Conservation (phyloP, 495 filamentous ascomycete genomes). For the Cenococcum geophilum region DNA sequence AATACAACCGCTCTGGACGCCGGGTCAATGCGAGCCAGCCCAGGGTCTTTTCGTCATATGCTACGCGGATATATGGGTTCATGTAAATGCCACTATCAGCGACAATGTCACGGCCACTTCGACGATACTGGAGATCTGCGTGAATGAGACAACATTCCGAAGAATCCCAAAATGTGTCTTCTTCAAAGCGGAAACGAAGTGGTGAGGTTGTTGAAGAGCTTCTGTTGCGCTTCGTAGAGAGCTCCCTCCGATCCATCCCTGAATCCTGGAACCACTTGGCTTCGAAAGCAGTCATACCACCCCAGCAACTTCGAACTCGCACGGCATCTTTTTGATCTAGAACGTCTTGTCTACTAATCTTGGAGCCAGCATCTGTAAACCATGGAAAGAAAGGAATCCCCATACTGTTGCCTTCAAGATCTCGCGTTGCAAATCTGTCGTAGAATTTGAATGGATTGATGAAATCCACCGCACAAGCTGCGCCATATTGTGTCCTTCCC, state of each 20-base stretch:
- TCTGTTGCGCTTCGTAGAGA: background rate
- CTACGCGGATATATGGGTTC: slow-evolving; percentile 35
- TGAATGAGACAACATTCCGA: slow-evolving; percentile 63
- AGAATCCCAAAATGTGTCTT: slow-evolving; percentile 63
- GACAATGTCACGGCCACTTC: background rate
- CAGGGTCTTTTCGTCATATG: slow-evolving; percentile 26
- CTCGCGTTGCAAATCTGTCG: slow-evolving; percentile 72
- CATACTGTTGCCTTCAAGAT: slow-evolving; percentile 62
- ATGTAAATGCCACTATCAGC: slow-evolving; percentile 32
- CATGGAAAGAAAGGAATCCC: slow-evolving; percentile 70
- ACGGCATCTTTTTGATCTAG: slow-evolving; percentile 60
- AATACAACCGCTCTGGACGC: slow-evolving; percentile 26
- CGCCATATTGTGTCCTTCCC: slow-evolving; percentile 62
- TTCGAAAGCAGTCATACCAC: slow-evolving; percentile 75
- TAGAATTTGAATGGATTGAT: slow-evolving; percentile 73
- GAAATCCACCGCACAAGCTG: slow-evolving; percentile 76
- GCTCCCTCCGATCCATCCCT: background rate
- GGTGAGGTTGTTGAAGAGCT: slow-evolving; percentile 31
- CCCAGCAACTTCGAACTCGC: slow-evolving; percentile 72
- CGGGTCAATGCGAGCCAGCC: slow-evolving; percentile 27
- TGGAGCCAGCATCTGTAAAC: slow-evolving; percentile 56
- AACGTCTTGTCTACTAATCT: slow-evolving; percentile 54
- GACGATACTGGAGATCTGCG: slow-evolving; percentile 25
- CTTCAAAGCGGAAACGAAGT: slow-evolving; percentile 58
- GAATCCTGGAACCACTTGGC: slow-evolving; percentile 53